Percentiles rank a stretch among this genome's conserved stretches.
phyloP scores from a whole-genome alignment of 2,329 filamentous ascomycete species.

The Albifimbria verrucaria region DNA sequence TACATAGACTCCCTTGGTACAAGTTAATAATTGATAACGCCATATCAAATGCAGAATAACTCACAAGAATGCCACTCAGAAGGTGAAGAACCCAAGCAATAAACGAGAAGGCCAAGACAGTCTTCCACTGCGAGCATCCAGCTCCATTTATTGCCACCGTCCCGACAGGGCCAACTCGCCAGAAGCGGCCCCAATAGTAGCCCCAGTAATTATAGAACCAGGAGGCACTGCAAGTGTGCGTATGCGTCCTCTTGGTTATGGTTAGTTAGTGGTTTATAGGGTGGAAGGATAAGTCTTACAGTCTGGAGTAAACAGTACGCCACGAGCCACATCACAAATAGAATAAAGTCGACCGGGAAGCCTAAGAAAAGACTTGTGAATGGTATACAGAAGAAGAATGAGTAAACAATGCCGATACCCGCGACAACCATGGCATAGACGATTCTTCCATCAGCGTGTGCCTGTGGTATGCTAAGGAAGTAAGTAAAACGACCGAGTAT shows the following conservation, averaged over 20 bases:
- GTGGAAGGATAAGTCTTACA: slow-evolving; percentile 11
- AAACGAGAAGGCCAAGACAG: slow-evolving; percentile 19
- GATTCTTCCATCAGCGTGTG: slow-evolving; percentile 12
- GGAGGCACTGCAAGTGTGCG: slow-evolving; percentile 7
- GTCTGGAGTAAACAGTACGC: slow-evolving; percentile 20
- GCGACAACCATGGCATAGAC: slow-evolving; percentile 22
- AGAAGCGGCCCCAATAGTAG: slow-evolving; percentile 22
- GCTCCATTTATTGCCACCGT: slow-evolving; percentile 5
- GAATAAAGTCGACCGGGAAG: slow-evolving; percentile 21
- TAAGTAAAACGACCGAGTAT: slow-evolving; percentile 18
- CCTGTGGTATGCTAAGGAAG: slow-evolving; percentile 7
- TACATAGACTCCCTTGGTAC: background rate
- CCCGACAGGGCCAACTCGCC: slow-evolving; percentile 10
- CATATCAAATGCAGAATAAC: background rate
- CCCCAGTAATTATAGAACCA: slow-evolving; percentile 24
- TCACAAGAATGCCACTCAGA: slow-evolving; percentile 16
- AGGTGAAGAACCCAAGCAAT: slow-evolving; percentile 17
- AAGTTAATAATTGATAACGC: background rate
- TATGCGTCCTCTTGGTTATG: slow-evolving; percentile 8
- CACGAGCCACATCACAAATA: slow-evolving; percentile 24
- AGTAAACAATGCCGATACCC: slow-evolving; percentile 22
- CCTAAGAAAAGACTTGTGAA: slow-evolving; percentile 16
- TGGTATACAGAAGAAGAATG: slow-evolving; percentile 16
- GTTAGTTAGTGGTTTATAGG: no score
- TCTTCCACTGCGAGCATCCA: slow-evolving; percentile 18